Conservation (phyloP, 179 eudicot genomes). For the Vitellaria paradoxa region DNA sequence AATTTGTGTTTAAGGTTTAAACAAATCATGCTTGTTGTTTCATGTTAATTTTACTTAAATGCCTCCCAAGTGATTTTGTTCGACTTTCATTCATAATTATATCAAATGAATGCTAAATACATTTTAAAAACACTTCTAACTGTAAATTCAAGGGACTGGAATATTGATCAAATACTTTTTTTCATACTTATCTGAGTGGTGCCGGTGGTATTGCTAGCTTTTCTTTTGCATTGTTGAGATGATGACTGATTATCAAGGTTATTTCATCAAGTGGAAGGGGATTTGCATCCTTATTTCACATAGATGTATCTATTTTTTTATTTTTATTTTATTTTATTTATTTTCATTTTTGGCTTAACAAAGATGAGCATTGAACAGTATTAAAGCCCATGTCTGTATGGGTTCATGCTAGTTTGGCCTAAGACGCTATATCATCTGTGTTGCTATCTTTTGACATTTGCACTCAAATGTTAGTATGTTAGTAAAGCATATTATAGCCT, state of each 20-base stretch:
- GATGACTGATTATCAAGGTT: neutral
- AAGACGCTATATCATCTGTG: neutral
- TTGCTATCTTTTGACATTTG: neutral
- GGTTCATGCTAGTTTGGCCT: neutral
- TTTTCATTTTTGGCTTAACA: neutral
- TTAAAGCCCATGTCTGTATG: neutral
- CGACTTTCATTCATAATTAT: neutral
- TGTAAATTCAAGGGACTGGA: neutral
- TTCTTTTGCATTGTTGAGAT: neutral
- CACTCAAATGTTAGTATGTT: neutral
- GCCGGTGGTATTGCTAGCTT: neutral
- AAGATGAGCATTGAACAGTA: neutral
- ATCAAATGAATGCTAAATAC: neutral
- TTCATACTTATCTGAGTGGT: neutral
- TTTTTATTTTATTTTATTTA: too few species aligned
- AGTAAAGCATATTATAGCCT: neutral
- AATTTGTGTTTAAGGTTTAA: neutral
- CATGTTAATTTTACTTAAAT: neutral
- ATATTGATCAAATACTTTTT: neutral
- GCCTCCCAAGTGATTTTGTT: neutral
- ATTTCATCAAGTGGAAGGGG: too few species aligned
- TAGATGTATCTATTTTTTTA: neutral
- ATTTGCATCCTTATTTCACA: neutral
- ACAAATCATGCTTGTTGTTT: neutral
- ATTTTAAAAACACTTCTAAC: neutral